Evolutionary conservation across 768 basidiomycete genomes (phyloP), one percentile per base, ranked within the genome.

Genomic region (Roridomyces roridus): DNA sequence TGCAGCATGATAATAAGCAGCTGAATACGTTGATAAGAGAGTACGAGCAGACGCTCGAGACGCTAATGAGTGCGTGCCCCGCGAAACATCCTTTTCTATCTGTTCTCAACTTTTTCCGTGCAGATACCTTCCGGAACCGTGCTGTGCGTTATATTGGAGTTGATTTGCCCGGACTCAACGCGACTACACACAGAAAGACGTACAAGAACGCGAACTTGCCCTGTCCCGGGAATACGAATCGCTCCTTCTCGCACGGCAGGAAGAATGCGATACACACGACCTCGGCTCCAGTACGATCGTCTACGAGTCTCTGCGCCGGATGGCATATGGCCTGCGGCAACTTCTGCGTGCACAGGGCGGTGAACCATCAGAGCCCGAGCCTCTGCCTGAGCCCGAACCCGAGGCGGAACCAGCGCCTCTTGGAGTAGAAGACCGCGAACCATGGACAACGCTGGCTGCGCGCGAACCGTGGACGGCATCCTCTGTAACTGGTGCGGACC

Each of bases 1-100:
- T 99, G 39, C 85, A 92, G 65, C 85, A 96, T 64, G 97, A 98
- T 75, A 99, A 98, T 79, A 96, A 97, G 70, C 96, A 98, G 65
- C 81, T 99, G 28, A 92, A 89, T 62, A 77, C 82, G 6, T 78
- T 99, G 49, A 88, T 98, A 65, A 95, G 95, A 66, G 97, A 99
- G 70, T 98, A 97, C 67, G 97, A 99, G 70, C 91, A 93, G 68
- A 98, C 96, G 0, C 76, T 99, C 28, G 97, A 99, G 72, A 91
- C 83, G 7, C 85, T 98, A 40, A 99, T 99, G 97, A 85, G 87
- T 80, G 67, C 57, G 63, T 55, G 31, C n/a, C 39, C 48, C n/a
- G 26, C 36, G 29, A 40, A 34, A n/a, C 26, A 20, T 45, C 28
- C 7, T 15, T 41, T 20, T 37, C 46, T 34, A 28, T 55, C 59